Percentiles rank a stretch among this genome's conserved stretches.
Conservation (phyloP, 139 green algal genomes). For the Pleodorina starrii region DNA sequence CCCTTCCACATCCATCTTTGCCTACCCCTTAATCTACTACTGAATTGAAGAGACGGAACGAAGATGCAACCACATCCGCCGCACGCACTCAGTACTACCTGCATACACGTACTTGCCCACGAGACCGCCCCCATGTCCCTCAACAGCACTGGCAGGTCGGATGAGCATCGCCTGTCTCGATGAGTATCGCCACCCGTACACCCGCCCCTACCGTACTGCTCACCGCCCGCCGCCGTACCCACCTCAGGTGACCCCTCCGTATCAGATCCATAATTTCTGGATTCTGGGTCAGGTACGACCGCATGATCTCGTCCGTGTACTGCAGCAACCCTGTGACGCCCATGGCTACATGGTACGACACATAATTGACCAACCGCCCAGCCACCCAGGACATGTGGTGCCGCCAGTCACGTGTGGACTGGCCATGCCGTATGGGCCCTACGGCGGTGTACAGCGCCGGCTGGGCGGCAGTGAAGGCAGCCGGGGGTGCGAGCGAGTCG, state of each 20-base stretch:
- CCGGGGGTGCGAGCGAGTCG: neutral
- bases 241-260: neutral
- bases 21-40: no score
- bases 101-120: no score
- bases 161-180: no score
- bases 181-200: no score
- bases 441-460: slow-evolving; percentile 17
- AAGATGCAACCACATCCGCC: no score
- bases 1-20: no score
- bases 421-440: neutral
- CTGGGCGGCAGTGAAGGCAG: neutral
- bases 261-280: neutral
- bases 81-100: no score
- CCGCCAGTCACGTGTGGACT: neutral
- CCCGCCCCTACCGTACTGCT: no score
- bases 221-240: no score
- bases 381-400: neutral
- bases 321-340: slow-evolving; percentile 37
- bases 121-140: no score
- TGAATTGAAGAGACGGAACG: no score
- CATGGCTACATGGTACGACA: slow-evolving; percentile 27
- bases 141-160: no score
- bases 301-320: slow-evolving; percentile 22
- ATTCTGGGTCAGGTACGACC: neutral
- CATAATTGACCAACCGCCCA: neutral